Percentiles rank a stretch among this genome's conserved stretches.
Evolutionary conservation across 805 yeast species (phyloP).

Genomic region (Starmerella asiatica): DNA sequence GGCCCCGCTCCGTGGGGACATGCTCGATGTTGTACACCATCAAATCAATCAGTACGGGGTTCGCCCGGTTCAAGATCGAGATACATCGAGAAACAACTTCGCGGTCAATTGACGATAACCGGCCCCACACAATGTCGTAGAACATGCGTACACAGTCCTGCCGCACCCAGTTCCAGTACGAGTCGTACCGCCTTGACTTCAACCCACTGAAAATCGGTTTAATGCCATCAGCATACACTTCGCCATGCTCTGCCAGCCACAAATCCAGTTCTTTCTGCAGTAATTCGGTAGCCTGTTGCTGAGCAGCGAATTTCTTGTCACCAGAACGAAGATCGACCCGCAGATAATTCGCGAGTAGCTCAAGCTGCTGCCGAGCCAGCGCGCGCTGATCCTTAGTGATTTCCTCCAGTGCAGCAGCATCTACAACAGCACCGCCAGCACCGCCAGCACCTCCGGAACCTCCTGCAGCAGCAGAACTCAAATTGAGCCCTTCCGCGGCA

Average conservation of each 20-base stretch:
- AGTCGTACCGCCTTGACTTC: constrained; percentile 92
- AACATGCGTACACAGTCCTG: constrained; percentile 90
- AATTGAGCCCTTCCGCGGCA: constrained; percentile 60
- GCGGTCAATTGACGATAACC: constrained; percentile 77
- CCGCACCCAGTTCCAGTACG: constrained; percentile 99
- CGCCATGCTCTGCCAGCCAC: constrained; percentile 87
- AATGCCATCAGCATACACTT: constrained; percentile 82
- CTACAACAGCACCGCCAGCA: constrained; percentile 67
- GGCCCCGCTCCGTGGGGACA: constrained; percentile 75
- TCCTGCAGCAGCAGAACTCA: constrained; percentile 50
- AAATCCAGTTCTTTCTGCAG: constrained; percentile 84
- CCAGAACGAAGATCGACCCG: constrained; percentile 86
- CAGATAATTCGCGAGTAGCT: constrained; percentile 87
- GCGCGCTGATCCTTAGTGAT: constrained; percentile 55
- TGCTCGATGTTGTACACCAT: constrained; percentile 91
- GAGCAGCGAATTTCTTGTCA: constrained; percentile 65
- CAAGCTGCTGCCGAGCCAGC: constrained; percentile 69
- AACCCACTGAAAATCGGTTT: constrained; percentile 77
- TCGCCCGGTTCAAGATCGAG: constrained; percentile 93
- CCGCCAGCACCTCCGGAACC: constrained; percentile 38
- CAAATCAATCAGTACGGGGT: constrained; percentile 82
- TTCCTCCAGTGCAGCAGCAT: constrained; percentile 88
- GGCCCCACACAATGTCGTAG: constrained; percentile 92
- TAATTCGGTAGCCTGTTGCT: constrained; percentile 70
- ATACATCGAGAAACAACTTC: constrained; percentile 94